Percentiles rank a stretch among this genome's conserved stretches.
phyloP scores from a whole-genome alignment of 2,329 filamentous ascomycete species.

The Fusarium pininemorale region DNA sequence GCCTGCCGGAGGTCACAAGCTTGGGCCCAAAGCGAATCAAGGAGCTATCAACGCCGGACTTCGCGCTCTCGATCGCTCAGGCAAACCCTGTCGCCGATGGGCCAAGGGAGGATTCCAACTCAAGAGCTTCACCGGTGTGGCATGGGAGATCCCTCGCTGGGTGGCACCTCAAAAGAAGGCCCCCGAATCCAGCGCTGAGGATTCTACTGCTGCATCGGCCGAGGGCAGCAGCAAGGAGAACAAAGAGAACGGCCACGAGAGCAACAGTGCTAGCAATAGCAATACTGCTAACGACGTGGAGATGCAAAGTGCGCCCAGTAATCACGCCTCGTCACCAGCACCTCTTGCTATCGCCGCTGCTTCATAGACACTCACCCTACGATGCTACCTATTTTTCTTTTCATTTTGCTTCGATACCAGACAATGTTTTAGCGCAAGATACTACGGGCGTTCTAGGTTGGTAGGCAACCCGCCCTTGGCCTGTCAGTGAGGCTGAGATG shows the following conservation, averaged over 20 bases:
- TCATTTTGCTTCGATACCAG: conserved; percentile 8
- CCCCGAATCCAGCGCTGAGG: conserved; percentile 57
- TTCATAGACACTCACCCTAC: conserved; percentile 42
- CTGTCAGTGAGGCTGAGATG: conserved; percentile 3
- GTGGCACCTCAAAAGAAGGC: conserved; percentile 72
- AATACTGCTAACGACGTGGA: conserved; percentile 60
- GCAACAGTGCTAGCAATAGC: conserved; percentile 59
- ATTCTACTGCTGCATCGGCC: conserved; percentile 57
- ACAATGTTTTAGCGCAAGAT: conserved; percentile 24
- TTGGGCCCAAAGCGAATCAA: conserved; percentile 95
- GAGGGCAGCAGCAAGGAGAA: conserved; percentile 71
- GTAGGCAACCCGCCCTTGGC: conserved; percentile 23
- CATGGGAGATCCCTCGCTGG: conserved; percentile 87
- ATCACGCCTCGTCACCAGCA: conserved; percentile 62
- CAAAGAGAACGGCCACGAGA: conserved; percentile 65
- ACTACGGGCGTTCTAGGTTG: conserved; percentile 26
- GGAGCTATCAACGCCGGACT: conserved; percentile 97
- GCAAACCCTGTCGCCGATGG: conserved; percentile 94
- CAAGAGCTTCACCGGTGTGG: conserved; percentile 90
- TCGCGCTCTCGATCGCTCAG: conserved; percentile 89
- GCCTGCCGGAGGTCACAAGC: conserved; percentile 73
- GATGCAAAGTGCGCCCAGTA: conserved; percentile 61
- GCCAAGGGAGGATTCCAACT: conserved; percentile 81
- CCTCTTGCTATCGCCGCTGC: conserved; percentile 59
- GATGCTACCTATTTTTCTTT: not conserved